phyloP scores from a whole-genome alignment of 2,329 filamentous ascomycete species.

The Nigrograna mackinnonii region DNA sequence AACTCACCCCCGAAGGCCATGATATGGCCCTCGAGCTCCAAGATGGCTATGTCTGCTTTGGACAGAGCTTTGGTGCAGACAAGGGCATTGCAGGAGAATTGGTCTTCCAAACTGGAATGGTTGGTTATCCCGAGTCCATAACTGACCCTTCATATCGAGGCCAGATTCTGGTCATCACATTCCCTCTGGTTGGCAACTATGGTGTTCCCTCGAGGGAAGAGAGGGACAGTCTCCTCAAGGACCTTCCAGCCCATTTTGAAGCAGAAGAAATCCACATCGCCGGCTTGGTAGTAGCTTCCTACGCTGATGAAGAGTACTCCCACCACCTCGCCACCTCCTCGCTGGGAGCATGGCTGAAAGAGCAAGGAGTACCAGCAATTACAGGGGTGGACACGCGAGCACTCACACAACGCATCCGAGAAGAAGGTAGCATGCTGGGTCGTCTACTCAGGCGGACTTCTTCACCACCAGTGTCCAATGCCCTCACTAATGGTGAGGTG shows the following conservation, averaged over 20 bases:
- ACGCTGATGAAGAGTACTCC: constrained; percentile 93
- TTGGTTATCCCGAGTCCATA: constrained; percentile 94
- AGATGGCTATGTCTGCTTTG: constrained; percentile 89
- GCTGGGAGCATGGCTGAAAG: constrained; percentile 92
- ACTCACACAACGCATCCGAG: constrained; percentile 89
- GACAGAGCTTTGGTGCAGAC: constrained; percentile 93
- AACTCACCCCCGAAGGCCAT: constrained; percentile 47
- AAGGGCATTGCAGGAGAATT: constrained; percentile 96
- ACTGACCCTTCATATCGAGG: constrained; percentile 87
- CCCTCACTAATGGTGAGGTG: constrained; percentile 44
- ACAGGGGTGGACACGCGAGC: constrained; percentile 93
- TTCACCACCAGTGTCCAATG: constrained; percentile 25
- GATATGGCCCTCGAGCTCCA: constrained; percentile 88
- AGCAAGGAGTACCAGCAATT: constrained; percentile 91
- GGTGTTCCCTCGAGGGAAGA: constrained; percentile 88
- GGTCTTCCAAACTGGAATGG: constrained; percentile 99
- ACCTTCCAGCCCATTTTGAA: constrained; percentile 92
- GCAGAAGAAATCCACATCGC: constrained; percentile 91
- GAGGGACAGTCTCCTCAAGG: constrained; percentile 80
- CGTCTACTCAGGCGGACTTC: constrained; percentile 73
- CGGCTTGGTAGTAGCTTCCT: constrained; percentile 86
- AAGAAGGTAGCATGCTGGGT: constrained; percentile 95
- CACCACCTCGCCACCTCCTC: constrained; percentile 92
- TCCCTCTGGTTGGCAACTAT: constrained; percentile 95
- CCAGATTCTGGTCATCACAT: constrained; percentile 95